These are phyloP conservation scores for Scopulariopsis brevicaulis DNA, from an alignment of 2,329 filamentous ascomycete species.

Conservation along the genomic window DNA sequence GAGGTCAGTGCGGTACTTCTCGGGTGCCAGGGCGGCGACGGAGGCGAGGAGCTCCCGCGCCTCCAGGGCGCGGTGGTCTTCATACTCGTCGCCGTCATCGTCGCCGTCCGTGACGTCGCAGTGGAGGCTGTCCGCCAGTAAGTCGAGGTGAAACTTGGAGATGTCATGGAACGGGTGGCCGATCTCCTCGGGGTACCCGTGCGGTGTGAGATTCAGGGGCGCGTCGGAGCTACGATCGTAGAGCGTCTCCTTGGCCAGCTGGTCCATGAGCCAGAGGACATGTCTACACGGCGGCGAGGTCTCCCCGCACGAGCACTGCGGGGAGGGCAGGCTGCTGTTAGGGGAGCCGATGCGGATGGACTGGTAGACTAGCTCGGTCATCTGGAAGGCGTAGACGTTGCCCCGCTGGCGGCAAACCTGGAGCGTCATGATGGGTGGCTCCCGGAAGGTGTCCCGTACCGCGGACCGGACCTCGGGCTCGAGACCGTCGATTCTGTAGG, in stretches of 20 bases:
- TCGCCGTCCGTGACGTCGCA: constrained; percentile 25
- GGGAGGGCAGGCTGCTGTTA: constrained; percentile 23
- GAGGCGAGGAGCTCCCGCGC: constrained; percentile 39
- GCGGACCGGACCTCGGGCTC: constrained; percentile 21
- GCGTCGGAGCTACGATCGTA: constrained; percentile 23
- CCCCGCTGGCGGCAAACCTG: constrained; percentile 35
- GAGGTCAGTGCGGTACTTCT: constrained; percentile 35
- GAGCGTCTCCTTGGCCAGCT: constrained; percentile 34
- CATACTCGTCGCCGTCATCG: constrained; percentile 15
- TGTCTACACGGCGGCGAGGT: constrained; percentile 31
- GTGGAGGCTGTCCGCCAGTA: constrained; percentile 39
- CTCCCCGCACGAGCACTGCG: constrained; percentile 32
- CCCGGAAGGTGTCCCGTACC: constrained; percentile 32
- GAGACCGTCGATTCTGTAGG: constrained; percentile 27
- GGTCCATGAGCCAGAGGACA: constrained; percentile 42
- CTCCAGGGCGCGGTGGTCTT: constrained; percentile 29
- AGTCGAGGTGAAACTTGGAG: constrained; percentile 35
- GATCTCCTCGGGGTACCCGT: constrained; percentile 32
- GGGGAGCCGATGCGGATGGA: constrained; percentile 36
- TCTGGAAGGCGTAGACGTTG: constrained; percentile 41
- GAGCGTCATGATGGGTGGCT: constrained; percentile 35
- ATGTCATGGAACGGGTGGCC: constrained; percentile 36
- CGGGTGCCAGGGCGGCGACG: constrained; percentile 23
- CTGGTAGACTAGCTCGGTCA: constrained; percentile 41
- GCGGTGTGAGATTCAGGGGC: constrained; percentile 27